These are phyloP conservation scores for Scedosporium dehoogii DNA, from an alignment of 2,329 filamentous ascomycete species.

Conservation along the genomic window DNA sequence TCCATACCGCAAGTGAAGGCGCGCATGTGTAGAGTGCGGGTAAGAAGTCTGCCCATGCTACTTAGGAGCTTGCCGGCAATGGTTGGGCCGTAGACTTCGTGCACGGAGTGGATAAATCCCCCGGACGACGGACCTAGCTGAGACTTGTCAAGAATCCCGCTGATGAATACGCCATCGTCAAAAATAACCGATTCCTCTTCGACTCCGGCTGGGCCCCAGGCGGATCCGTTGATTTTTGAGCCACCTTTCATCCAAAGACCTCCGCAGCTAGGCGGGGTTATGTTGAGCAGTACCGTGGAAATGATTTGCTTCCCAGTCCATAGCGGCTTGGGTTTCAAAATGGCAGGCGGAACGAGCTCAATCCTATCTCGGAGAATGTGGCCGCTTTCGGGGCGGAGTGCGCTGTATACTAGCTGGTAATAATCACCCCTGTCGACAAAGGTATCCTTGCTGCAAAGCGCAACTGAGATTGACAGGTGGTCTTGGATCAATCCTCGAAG, in stretches of 20 bases:
- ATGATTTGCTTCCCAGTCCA: slow-evolving; percentile 98
- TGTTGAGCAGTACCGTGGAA: slow-evolving; percentile 86
- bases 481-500: slow-evolving; percentile 95
- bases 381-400: slow-evolving; percentile 78
- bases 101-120: slow-evolving; percentile 82
- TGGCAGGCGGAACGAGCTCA: slow-evolving; percentile 67
- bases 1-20: slow-evolving; percentile 98
- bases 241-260: slow-evolving; percentile 72
- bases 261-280: slow-evolving; percentile 65
- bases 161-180: slow-evolving; percentile 77
- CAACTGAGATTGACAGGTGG: slow-evolving; percentile 90
- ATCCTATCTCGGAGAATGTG: slow-evolving; percentile 79
- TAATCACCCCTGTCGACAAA: slow-evolving; percentile 86
- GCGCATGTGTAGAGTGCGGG: slow-evolving; percentile 81
- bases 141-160: slow-evolving; percentile 89
- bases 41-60: slow-evolving; percentile 80
- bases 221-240: slow-evolving; percentile 64
- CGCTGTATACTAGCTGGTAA: slow-evolving; percentile 86
- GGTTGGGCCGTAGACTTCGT: slow-evolving; percentile 85
- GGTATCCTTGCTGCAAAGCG: slow-evolving; percentile 81
- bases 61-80: slow-evolving; percentile 81
- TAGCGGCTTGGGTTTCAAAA: slow-evolving; percentile 68
- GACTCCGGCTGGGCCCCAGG: slow-evolving; percentile 60
- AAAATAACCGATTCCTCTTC: slow-evolving; percentile 79
- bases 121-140: slow-evolving; percentile 83